These are phyloP conservation scores for Dichotomocladium elegans DNA, from an alignment of 371 early-diverging fungal genomes.

Conservation along the genomic window DNA sequence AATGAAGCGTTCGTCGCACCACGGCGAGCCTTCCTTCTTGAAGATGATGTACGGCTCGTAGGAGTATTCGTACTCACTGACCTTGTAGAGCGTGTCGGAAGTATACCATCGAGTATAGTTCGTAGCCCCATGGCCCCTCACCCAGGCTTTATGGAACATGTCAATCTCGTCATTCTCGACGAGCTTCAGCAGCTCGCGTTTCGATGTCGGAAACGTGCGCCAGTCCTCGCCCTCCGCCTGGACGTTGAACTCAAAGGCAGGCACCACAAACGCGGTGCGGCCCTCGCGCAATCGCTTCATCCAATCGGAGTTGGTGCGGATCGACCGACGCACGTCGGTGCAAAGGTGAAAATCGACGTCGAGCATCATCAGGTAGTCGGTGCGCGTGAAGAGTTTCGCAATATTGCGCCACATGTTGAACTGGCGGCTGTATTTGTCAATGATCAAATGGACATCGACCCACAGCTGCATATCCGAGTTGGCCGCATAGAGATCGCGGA, in stretches of 20 bases:
- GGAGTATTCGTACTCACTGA: constrained; percentile 56
- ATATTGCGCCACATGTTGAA: constrained; percentile 75
- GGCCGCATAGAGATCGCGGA: constrained; percentile 45
- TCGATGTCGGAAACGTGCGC: constrained; percentile 51
- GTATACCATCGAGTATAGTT: constrained; percentile 58
- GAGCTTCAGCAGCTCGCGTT: constrained; percentile 35
- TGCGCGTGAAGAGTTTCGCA: constrained; percentile 63
- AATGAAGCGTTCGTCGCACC: constrained; percentile 75
- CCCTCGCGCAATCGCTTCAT: constrained; percentile 41
- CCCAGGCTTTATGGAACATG: constrained; percentile 62
- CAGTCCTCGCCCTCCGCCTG: constrained; percentile 55
- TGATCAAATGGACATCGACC: constrained; percentile 62
- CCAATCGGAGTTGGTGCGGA: constrained; percentile 34
- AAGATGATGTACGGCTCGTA: constrained; percentile 70
- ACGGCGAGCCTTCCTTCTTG: constrained; percentile 56
- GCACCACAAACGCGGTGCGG: constrained; percentile 56
- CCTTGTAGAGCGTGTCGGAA: constrained; percentile 47
- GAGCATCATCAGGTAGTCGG: constrained; percentile 67
- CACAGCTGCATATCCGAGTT: constrained; percentile 53
- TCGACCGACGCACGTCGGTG: constrained; percentile 51
- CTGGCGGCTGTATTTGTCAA: constrained; percentile 64
- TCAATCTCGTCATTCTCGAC: constrained; percentile 45
- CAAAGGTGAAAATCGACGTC: constrained; percentile 70
- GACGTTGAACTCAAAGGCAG: constrained; percentile 62
- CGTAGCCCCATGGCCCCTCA: constrained; percentile 63